Base-by-base conservation (phyloP, 2,329 filamentous ascomycete species). In the Metarhizium rileyi region DNA sequence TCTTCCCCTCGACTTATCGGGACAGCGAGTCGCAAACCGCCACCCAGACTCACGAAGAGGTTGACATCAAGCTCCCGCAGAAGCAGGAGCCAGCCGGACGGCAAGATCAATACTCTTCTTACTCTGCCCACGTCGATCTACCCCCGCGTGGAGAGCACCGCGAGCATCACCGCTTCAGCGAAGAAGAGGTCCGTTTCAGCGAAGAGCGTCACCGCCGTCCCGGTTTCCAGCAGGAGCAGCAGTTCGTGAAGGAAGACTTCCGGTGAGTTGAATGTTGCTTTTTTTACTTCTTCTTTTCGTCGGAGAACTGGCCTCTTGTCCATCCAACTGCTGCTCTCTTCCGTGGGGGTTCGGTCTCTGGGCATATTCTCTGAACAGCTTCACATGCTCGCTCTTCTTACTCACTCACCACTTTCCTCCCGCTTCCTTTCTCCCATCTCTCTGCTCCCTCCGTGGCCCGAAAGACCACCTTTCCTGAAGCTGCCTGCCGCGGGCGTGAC, bases 1-100 rank as follows among this genome's bases (percentile, higher is more conserved):
- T 96, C 86, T 96, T 97, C 84, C 91, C 91, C 79, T 95, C 90
- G 74, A 88, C 90, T 75, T 97, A 96, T 82, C 83, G 86, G 71
- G 77, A 77, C 70, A 69, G 68, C 65, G 69, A 68, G 57, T 61
- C 62, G 55, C 63, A 70, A 58, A 77, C 74, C 66, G 73, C 63
- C 56, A 74, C 64, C 69, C 66, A 73, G 79, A 83, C 83, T 67
- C 83, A 90, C 83, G 84, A 91, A 83, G 88, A 95, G 83, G 82
- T 87, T 77, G 84, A 91, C 75, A 82, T 89, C 77, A 84, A 84
- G 67, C 79, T 88, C 61, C 75, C 75, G 57, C 60, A 62, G 61
- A 75, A 82, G 74, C 78, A 48, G 41, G 41, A 84, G 76, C 83
- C 83, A 84, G 85, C 87, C 87, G 90, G 90, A 94, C 90, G 89